These are phyloP conservation scores for Xylariaceae sp. DNA, from an alignment of 2,329 filamentous ascomycete species.

Conservation along the genomic window DNA sequence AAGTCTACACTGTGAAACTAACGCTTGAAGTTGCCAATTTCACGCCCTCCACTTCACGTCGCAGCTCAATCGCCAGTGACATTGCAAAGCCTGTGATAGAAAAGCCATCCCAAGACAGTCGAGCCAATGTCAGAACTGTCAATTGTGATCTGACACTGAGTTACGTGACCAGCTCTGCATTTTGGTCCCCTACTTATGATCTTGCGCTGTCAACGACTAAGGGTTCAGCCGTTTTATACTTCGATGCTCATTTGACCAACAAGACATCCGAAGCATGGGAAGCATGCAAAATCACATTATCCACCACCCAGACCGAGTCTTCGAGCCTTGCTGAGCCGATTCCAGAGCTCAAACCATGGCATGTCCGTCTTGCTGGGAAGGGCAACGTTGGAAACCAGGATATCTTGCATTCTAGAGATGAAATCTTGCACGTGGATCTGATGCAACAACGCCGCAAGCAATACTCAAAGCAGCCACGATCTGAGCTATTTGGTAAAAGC, in stretches of 20 bases:
- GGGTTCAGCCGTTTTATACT: constrained; percentile 51
- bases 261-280: constrained; percentile 61
- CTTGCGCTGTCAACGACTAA: constrained; percentile 55
- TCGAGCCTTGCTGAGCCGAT: constrained; percentile 52
- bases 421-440: constrained; percentile 17
- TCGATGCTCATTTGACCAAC: constrained; percentile 61
- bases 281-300: constrained; percentile 56
- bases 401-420: constrained; percentile 38
- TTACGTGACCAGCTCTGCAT: constrained; percentile 56
- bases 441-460: constrained; percentile 27
- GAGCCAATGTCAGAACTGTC: constrained; percentile 8
- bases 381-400: constrained; percentile 15
- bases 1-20: constrained; percentile 47
- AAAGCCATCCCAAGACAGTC: constrained; percentile 15
- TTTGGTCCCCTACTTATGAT: constrained; percentile 60
- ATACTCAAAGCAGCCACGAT: constrained; percentile 28
- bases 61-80: constrained; percentile 50
- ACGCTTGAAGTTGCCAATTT: constrained; percentile 44
- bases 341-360: constrained; percentile 54
- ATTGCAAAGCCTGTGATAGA: constrained; percentile 40
- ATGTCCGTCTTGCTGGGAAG: constrained; percentile 44
- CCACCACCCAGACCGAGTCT: constrained; percentile 59
- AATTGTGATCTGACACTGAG: constrained; percentile 50
- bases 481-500: constrained; percentile 34
- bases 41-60: constrained; percentile 45